These are phyloP conservation scores for Angophora floribunda DNA, from an alignment of 345 rosid species.

Conservation along the genomic window DNA sequence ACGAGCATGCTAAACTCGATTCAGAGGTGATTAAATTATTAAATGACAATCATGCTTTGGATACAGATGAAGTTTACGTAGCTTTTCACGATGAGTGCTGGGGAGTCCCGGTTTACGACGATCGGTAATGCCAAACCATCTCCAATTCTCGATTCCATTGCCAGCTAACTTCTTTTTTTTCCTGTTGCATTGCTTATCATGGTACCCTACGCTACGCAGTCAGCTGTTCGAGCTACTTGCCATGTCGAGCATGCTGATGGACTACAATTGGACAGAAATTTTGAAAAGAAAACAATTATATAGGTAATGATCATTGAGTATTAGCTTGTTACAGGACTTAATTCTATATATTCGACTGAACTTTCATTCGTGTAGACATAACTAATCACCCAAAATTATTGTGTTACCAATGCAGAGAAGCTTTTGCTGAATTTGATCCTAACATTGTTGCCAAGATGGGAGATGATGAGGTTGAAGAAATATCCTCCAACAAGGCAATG, in stretches of 20 bases:
- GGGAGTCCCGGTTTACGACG: conserved; percentile 96
- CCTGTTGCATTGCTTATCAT: background rate
- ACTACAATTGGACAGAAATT: conserved; percentile 96
- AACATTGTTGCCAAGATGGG: conserved; percentile 71
- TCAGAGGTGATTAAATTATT: background rate
- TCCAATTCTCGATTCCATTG: background rate
- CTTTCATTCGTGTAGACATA: background rate
- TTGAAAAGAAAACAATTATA: conserved; percentile 57
- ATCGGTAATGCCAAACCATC: conserved; percentile 38
- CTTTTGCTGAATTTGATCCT: conserved; percentile 73
- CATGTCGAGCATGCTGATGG: conserved; percentile 92
- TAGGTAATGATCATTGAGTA: conserved; percentile 25
- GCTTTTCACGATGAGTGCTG: conserved; percentile 90
- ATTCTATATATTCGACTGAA: background rate
- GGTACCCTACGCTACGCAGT: conserved; percentile 20
- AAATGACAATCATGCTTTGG: background rate
- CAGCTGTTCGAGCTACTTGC: conserved; percentile 87
- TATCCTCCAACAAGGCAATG: conserved; percentile 66
- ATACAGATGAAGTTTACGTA: conserved; percentile 72
- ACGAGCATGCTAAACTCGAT: background rate
- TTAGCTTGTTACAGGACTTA: background rate
- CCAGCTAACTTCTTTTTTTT: background rate
- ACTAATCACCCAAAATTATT: background rate
- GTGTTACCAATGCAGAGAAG: conserved; percentile 33
- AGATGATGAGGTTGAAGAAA: conserved; percentile 65